Base-by-base conservation (phyloP, 345 rosid genomes). In the Dipteronia dyeriana region DNA sequence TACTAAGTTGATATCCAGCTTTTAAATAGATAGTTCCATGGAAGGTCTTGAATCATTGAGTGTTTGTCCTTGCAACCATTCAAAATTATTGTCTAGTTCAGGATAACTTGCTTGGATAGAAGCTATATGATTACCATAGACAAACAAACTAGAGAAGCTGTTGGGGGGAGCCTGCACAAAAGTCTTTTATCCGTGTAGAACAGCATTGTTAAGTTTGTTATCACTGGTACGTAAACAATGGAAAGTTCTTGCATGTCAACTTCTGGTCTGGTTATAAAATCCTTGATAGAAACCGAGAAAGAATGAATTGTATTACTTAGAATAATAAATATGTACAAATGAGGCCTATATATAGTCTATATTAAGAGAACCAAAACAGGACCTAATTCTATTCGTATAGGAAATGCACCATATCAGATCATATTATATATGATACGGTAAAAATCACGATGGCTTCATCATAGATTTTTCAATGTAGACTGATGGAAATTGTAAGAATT, bases 1-100 rank as follows among this genome's bases (percentile, higher is more conserved):
- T 57, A 4, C 29, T 61, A 68, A 47, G 11, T 65, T 65, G 77
- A 49, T 75, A 13, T 65, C 77, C 63, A 49, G 60, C 47, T 13
- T 66, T 14, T 1, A 31, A n/a, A 53, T 53, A 7, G 59, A 59
- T 62, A 63, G 47, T 22, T 49, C 29, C 31, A 5, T 9, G 0
- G 7, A 45, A 49, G 0, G 6, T 65, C 31, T 1, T 2, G 34
- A 56, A 26, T 19, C 25, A 1, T 45, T 63, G 14, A 22, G 60
- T 12, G 69, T 43, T 43, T 26, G 20, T 62, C 9, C 31, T 62
- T 0, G 19, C 29, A 57, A 22, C 31, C 10, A 22, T 43, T 41
- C 25, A 22, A 73, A 73, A 71, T 71, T 71, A 7, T 16, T 23
- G 9, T 14, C 31, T 60, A 3, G 53, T 61, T 41, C 41, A 39